These are phyloP conservation scores for Hymenoscyphus fraxineus DNA, from an alignment of 2,329 filamentous ascomycete genomes.

Conservation along the genomic window DNA sequence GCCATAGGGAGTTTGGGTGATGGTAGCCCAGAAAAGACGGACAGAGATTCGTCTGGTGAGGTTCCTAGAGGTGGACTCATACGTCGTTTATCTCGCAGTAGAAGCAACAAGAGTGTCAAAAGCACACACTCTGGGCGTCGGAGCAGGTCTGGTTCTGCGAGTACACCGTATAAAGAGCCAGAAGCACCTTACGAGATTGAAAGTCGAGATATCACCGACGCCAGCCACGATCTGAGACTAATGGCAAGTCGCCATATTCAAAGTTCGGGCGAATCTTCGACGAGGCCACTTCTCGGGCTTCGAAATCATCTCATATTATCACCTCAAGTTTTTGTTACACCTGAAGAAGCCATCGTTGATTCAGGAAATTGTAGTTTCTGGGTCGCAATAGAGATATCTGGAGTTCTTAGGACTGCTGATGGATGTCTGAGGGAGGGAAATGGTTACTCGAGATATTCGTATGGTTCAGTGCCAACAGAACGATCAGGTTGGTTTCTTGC, in stretches of 20 bases:
- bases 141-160: slow-evolving; percentile 8
- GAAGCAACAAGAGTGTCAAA: slow-evolving; percentile 9
- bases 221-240: slow-evolving; percentile 17
- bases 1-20: slow-evolving; percentile 24
- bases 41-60: slow-evolving; percentile 12
- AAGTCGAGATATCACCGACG: slow-evolving; percentile 24
- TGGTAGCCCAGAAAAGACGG: slow-evolving; percentile 15
- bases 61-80: slow-evolving; percentile 24
- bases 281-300: slow-evolving; percentile 5
- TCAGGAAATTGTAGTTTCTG: slow-evolving; percentile 33
- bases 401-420: slow-evolving; percentile 26
- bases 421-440: slow-evolving; percentile 12
- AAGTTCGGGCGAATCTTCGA: slow-evolving; percentile 12
- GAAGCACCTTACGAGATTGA: slow-evolving; percentile 14
- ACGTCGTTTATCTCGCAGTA: slow-evolving; percentile 26
- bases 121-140: slow-evolving; percentile 1
- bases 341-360: slow-evolving; percentile 32
- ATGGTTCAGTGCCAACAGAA: slow-evolving; percentile 2
- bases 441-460: not conserved
- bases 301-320: slow-evolving; percentile 23
- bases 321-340: slow-evolving; percentile 33
- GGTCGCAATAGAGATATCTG: slow-evolving; percentile 37
- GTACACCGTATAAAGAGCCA: slow-evolving; percentile 10
- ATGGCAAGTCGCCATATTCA: slow-evolving; percentile 13
- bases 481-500: slow-evolving; percentile 2